Evolutionary conservation across 2,329 filamentous ascomycete species (phyloP), one percentile per base, ranked within the genome.

Genomic region (Ophiostoma tasmaniense): DNA sequence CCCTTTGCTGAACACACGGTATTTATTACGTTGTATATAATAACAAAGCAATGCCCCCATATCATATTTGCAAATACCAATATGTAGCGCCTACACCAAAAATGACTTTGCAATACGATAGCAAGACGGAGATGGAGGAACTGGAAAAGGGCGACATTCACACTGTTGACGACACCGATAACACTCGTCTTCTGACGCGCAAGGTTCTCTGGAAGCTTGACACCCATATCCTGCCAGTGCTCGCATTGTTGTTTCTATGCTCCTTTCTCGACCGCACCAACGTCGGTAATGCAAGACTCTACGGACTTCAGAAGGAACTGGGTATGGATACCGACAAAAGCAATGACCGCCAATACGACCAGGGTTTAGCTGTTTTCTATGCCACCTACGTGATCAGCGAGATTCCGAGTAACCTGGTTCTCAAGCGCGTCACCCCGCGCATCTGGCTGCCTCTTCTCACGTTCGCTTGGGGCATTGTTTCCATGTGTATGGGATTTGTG

Each of bases 191-290:
- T 14, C 72, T 83, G 71, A 80, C 79, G 22, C 77, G 79, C 37
- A 79, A 75, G 64, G 75, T 87, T 33, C 75, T 87, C 22, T 80
- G 80, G 74, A 87, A 86, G 76, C 79, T 85, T 71, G 84, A 87
- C 76, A 78, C 81, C 28, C 89, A 86, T 66, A 84, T 90, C 33
- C 78, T 90, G 7, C 87, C 88, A 0, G 77, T 88, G 7, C 81
- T 91, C n/a, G 83, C 87, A 0, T 74, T 90, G 0, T 78, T 90
- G 1, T 89, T 89, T 73, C 80, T 90, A 11, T 89, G 86, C 77
- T 89, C 87, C 0, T 84, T 84, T 71, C 80, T 85, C 66, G 89
- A 91, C 76, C 83, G 89, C 59, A 90, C 88, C n/a, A 91, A 91
- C 75, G 87, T 91, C 50, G 89, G 89, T 50, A 90, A 91, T 74